Conservation (phyloP, 345 rosid species). For the Salix exigua region DNA sequence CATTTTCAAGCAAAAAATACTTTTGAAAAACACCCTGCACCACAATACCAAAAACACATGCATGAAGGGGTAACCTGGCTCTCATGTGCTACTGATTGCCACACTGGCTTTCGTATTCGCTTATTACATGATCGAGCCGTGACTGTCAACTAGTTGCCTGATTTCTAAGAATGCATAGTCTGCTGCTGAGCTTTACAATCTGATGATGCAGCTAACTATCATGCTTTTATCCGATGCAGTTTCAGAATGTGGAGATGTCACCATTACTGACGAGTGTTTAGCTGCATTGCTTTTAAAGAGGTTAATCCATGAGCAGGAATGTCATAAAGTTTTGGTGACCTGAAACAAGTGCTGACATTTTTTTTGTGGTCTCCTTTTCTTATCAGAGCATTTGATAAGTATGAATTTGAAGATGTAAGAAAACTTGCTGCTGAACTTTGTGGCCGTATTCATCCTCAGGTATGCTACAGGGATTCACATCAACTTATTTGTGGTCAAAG, state of each 20-base stretch:
- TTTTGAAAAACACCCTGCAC: too few relatives aligned
- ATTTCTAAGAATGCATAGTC: background rate
- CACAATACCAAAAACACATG: too few relatives aligned
- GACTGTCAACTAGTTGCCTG: conserved; percentile 2
- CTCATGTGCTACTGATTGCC: too few relatives aligned
- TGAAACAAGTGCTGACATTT: conserved; percentile 18
- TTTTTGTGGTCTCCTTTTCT: conserved; percentile 6
- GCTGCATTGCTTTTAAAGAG: conserved; percentile 69
- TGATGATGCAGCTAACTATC: conserved; percentile 8
- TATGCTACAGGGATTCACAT: conserved; percentile 14
- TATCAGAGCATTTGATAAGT: conserved; percentile 66
- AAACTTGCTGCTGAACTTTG: conserved; percentile 90
- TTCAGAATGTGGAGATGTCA: conserved; percentile 44
- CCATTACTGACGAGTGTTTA: conserved; percentile 43
- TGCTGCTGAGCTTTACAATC: background rate
- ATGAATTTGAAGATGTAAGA: conserved; percentile 74
- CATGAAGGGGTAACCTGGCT: too few relatives aligned
- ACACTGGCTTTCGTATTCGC: too few relatives aligned
- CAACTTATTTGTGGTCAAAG: conserved; percentile 13
- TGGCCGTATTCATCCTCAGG: conserved; percentile 88
- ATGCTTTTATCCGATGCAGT: conserved; percentile 8
- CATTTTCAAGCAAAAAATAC: too few relatives aligned
- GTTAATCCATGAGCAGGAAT: conserved; percentile 29
- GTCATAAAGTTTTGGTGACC: conserved; percentile 19
- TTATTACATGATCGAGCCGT: background rate